phyloP scores from a whole-genome alignment of 164 flowering plant genomes.

The Echeveria elegans region DNA sequence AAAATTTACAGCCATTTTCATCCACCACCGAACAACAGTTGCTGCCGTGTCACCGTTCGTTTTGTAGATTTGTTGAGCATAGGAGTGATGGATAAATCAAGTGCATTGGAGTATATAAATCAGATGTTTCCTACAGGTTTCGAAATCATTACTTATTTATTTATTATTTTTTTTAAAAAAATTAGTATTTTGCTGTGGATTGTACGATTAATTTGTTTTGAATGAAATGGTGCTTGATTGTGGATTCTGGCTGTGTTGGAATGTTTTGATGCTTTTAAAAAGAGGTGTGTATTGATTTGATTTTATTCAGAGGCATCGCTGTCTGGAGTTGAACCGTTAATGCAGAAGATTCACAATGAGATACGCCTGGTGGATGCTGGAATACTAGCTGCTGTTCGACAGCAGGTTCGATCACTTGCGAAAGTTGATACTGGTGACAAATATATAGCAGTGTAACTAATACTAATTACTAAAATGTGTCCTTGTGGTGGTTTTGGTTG shows the following conservation, averaged over 20 bases:
- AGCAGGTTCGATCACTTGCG: slow-evolving; percentile 46
- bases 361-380: slow-evolving; percentile 86
- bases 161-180: background rate
- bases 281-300: background rate
- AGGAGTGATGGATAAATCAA: slow-evolving; percentile 63
- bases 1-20: no score
- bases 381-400: slow-evolving; percentile 90
- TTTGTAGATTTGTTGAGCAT: slow-evolving; percentile 8
- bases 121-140: slow-evolving; percentile 97
- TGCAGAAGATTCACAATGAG: slow-evolving; percentile 91
- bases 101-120: slow-evolving; percentile 90
- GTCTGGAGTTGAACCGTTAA: slow-evolving; percentile 97
- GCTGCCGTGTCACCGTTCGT: background rate
- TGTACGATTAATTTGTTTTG: background rate
- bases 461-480: no score
- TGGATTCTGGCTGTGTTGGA: background rate
- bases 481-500: slow-evolving; percentile 13
- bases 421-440: background rate
- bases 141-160: background rate
- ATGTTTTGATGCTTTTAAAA: background rate
- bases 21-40: no score
- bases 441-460: background rate
- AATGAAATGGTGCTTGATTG: background rate
- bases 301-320: slow-evolving; percentile 72
- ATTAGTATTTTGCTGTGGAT: background rate